Conservation (phyloP, 2,329 filamentous ascomycete species). For the Ceratocystis ficicola region DNA sequence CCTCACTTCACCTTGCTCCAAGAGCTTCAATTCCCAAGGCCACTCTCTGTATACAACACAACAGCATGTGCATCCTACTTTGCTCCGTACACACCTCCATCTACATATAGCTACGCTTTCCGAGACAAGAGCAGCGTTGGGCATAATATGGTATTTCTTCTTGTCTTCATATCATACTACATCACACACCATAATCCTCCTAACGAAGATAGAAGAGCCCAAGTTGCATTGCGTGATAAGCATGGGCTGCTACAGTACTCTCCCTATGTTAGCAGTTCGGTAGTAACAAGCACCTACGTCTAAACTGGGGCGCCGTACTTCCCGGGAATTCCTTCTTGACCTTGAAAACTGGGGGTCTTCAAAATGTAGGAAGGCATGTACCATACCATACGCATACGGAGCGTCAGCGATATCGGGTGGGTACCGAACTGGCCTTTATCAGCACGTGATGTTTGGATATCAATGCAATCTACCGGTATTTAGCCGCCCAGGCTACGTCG, state of each 20-base stretch:
- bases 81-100: neutral
- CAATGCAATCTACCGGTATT: neutral
- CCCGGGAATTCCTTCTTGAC: conserved; percentile 6
- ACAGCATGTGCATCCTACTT: too few species aligned
- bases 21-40: conserved; percentile 4
- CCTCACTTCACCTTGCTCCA: neutral
- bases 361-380: neutral
- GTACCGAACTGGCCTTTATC: neutral
- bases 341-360: neutral
- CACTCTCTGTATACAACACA: neutral
- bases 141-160: neutral
- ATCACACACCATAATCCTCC: neutral
- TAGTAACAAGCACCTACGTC: neutral
- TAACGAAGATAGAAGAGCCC: neutral
- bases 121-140: neutral
- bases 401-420: conserved; percentile 11
- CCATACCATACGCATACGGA: neutral
- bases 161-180: too few species aligned
- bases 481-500: conserved; percentile 21
- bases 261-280: conserved; percentile 4
- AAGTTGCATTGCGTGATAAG: neutral
- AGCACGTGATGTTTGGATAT: neutral
- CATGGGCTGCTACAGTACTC: conserved; percentile 9
- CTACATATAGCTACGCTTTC: neutral
- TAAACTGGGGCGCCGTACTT: conserved; percentile 11